Evolutionary conservation across 306 rosid genomes (phyloP).

Genomic region (Corylus avellana): DNA sequence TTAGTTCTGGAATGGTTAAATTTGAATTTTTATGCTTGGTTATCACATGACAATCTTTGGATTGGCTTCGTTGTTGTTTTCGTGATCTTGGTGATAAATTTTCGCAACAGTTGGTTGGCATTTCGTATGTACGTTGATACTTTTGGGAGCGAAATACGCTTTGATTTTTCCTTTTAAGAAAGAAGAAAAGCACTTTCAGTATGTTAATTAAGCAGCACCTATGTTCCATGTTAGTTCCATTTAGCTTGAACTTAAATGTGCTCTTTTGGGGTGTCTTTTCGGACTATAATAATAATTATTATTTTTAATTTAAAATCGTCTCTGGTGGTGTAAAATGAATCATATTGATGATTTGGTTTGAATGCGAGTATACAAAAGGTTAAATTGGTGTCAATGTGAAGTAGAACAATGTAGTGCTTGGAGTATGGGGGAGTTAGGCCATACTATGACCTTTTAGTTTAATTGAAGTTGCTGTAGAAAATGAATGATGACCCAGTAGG

Average conservation of each 20-base stretch:
- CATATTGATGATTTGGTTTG: background rate
- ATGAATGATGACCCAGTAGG: slow-evolving; percentile 11
- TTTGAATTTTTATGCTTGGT: slow-evolving; percentile 14
- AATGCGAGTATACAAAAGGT: background rate
- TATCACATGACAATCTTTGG: background rate
- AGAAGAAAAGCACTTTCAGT: background rate
- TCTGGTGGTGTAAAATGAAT: background rate
- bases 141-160: background rate
- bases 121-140: background rate
- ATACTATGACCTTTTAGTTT: background rate
- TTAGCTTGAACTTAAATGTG: background rate
- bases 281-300: too few relatives aligned
- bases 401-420: background rate
- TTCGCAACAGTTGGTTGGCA: background rate
- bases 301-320: background rate
- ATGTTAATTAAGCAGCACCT: background rate
- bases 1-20: slow-evolving; percentile 2
- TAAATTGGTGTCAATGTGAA: background rate
- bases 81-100: slow-evolving; percentile 7
- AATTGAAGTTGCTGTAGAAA: background rate
- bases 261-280: background rate
- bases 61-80: background rate
- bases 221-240: background rate
- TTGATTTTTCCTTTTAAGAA: background rate
- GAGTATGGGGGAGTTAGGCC: background rate